A percentile compares a stretch with the other conserved stretches of the same genome.
phyloP scores from a whole-genome alignment of 2,329 filamentous ascomycete species.

The Chaetomiaceae sp. region DNA sequence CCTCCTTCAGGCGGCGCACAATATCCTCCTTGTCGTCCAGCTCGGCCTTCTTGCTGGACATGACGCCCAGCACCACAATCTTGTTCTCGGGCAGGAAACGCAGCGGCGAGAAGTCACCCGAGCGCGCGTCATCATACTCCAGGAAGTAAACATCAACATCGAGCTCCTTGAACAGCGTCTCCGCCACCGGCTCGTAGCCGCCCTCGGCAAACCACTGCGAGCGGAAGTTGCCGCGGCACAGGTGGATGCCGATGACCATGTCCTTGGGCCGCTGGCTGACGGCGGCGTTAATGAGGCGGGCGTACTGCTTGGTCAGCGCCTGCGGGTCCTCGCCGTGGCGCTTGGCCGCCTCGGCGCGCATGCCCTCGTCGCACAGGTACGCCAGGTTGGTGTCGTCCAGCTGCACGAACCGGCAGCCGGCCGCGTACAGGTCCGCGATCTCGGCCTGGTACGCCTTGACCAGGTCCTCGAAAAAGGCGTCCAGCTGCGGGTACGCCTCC shows the following conservation, averaged over 20 bases:
- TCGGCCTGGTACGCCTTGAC: constrained; percentile 51
- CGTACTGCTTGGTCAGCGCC: constrained; percentile 45
- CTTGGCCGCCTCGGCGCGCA: constrained; percentile 46
- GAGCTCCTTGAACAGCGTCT: constrained; percentile 51
- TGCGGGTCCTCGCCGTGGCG: constrained; percentile 45
- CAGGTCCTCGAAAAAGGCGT: constrained; percentile 50
- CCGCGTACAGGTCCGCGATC: constrained; percentile 44
- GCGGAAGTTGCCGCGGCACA: constrained; percentile 52
- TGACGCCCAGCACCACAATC: constrained; percentile 49
- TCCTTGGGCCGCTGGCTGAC: constrained; percentile 46
- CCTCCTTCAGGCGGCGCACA: constrained; percentile 37
- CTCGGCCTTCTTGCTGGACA: constrained; percentile 51
- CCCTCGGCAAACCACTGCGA: constrained; percentile 52
- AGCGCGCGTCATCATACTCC: constrained; percentile 52
- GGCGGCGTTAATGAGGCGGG: constrained; percentile 48
- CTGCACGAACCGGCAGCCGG: constrained; percentile 51
- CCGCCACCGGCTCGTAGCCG: constrained; percentile 52
- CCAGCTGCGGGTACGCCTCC: constrained; percentile 47
- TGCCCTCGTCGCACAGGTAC: constrained; percentile 51
- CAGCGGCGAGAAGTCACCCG: constrained; percentile 49
- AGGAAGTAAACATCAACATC: constrained; percentile 55
- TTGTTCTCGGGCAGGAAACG: constrained; percentile 48
- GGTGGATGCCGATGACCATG: constrained; percentile 51
- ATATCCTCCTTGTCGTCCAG: constrained; percentile 42
- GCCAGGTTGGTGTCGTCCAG: constrained; percentile 56